Conservation (phyloP, 129 eudicot genomes). For the Erigeron canadensis region DNA sequence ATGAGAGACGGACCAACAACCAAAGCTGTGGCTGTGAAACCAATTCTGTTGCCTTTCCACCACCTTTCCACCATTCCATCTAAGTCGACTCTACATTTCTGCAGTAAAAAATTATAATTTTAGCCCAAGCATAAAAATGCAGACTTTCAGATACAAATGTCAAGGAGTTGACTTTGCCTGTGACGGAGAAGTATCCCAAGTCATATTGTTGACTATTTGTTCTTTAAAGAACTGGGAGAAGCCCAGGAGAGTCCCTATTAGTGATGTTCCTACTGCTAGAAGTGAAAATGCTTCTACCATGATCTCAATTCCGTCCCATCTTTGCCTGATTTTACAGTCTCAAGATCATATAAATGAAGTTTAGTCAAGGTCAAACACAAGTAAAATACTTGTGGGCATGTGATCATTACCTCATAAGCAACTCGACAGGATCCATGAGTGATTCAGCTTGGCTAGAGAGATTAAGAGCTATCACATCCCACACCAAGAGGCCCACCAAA, state of each 20-base stretch:
- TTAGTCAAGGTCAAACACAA: slow-evolving; percentile 9
- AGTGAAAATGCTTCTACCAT: slow-evolving; percentile 93
- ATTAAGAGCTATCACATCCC: slow-evolving; percentile 74
- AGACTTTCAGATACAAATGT: background rate
- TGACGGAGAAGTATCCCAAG: slow-evolving; percentile 30
- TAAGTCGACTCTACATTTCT: slow-evolving; percentile 39
- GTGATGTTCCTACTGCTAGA: slow-evolving; percentile 83
- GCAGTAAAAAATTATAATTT: slow-evolving; percentile 23
- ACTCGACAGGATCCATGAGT: slow-evolving; percentile 66
- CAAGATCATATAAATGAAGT: background rate
- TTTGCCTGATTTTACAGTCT: slow-evolving; percentile 42
- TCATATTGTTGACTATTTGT: slow-evolving; percentile 54
- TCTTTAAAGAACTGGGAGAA: slow-evolving; percentile 87
- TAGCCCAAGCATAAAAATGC: slow-evolving; percentile 10
- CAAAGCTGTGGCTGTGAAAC: slow-evolving; percentile 61
- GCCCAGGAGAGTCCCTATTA: slow-evolving; percentile 70
- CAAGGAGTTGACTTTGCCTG: slow-evolving; percentile 39
- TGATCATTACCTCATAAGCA: slow-evolving; percentile 61
- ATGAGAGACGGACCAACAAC: slow-evolving; percentile 67
- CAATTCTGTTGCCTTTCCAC: slow-evolving; percentile 52
- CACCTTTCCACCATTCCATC: slow-evolving; percentile 34
- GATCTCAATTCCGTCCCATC: slow-evolving; percentile 67
- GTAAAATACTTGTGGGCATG: slow-evolving; percentile 20
- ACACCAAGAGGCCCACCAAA: slow-evolving; percentile 57
- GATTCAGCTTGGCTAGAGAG: slow-evolving; percentile 52